Evolutionary conservation across 2,329 filamentous ascomycete genomes (phyloP).

Genomic region (Pyricularia sp.): DNA sequence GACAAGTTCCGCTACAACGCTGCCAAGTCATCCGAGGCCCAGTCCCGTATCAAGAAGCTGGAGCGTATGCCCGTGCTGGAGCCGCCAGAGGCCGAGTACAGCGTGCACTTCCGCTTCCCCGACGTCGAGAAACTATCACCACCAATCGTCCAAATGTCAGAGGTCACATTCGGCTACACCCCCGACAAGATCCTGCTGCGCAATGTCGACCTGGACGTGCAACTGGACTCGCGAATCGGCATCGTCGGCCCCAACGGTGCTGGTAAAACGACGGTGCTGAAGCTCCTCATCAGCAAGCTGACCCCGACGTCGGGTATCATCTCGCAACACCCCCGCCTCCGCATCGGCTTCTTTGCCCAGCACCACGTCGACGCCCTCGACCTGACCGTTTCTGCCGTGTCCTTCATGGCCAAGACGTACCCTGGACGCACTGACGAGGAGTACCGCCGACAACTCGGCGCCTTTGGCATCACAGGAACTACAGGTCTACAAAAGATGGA

Average conservation of each 20-base stretch:
- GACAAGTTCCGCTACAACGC: conserved; percentile 99
- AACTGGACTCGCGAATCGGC: conserved; percentile 93
- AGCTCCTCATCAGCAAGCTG: conserved; percentile 85
- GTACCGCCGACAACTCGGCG: conserved; percentile 87
- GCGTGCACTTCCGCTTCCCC: conserved; percentile 91
- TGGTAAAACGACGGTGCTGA: conserved; percentile 94
- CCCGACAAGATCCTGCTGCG: conserved; percentile 65
- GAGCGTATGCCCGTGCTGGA: conserved; percentile 93
- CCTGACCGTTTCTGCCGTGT: conserved; percentile 75
- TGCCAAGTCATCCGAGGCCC: conserved; percentile 94
- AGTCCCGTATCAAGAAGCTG: conserved; percentile 97
- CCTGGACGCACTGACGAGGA: conserved; percentile 90
- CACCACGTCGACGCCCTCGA: conserved; percentile 96
- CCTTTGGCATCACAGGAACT: conserved; percentile 81
- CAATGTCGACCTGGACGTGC: conserved; percentile 89
- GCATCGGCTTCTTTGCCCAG: conserved; percentile 94
- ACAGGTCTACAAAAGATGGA: conserved; percentile 95
- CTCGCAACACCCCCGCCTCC: conserved; percentile 73
- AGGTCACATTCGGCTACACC: conserved; percentile 80
- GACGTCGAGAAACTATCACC: conserved; percentile 96
- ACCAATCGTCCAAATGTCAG: conserved; percentile 94
- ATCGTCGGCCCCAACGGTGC: conserved; percentile 99
- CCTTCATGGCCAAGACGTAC: conserved; percentile 90
- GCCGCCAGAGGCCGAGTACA: conserved; percentile 85
- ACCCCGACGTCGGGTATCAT: conserved; percentile 67